phyloP scores from a whole-genome alignment of 1,284 basidiomycete genomes.

The Ceratobasidium theobromae region DNA sequence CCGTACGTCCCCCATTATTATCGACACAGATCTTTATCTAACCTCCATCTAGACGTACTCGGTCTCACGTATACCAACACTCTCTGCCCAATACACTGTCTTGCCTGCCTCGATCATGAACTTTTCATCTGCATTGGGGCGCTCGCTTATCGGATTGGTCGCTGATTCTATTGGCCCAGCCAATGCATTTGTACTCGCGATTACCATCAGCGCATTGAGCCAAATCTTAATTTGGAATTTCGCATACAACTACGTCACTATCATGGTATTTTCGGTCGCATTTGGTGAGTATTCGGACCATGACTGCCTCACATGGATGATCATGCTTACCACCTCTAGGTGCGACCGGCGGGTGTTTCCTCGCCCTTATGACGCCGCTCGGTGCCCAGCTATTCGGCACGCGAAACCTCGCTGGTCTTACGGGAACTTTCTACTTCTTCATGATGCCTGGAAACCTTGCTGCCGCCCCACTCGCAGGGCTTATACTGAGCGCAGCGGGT shows the following conservation, averaged over 20 bases:
- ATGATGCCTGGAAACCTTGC: constrained; percentile 34
- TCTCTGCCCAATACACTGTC: constrained; percentile 30
- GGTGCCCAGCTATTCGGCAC: constrained; percentile 37
- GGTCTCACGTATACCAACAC: constrained; percentile 25
- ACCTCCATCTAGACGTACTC: constrained; percentile 38
- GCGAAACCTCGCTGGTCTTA: constrained; percentile 36
- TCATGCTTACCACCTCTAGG: constrained; percentile 8
- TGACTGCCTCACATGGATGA: not conserved
- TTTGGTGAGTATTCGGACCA: not conserved
- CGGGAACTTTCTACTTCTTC: constrained; percentile 36
- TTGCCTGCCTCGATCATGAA: constrained; percentile 36
- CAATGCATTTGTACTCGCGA: constrained; percentile 37
- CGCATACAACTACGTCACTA: constrained; percentile 30
- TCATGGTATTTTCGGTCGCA: constrained; percentile 35
- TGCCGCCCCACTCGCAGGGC: constrained; percentile 34
- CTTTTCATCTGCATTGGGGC: constrained; percentile 35
- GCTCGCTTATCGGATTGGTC: constrained; percentile 34
- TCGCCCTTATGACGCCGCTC: constrained; percentile 37
- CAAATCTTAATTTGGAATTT: constrained; percentile 38
- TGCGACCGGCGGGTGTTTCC: constrained; percentile 34
- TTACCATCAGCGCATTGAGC: constrained; percentile 35
- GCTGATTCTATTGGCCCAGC: constrained; percentile 38
- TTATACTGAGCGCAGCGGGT: constrained; percentile 33
- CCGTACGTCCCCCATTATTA: not conserved
- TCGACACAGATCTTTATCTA: constrained; percentile 31